These are phyloP conservation scores for Linum usitatissimum DNA, from an alignment of 345 rosid genomes.

Conservation along the genomic window DNA sequence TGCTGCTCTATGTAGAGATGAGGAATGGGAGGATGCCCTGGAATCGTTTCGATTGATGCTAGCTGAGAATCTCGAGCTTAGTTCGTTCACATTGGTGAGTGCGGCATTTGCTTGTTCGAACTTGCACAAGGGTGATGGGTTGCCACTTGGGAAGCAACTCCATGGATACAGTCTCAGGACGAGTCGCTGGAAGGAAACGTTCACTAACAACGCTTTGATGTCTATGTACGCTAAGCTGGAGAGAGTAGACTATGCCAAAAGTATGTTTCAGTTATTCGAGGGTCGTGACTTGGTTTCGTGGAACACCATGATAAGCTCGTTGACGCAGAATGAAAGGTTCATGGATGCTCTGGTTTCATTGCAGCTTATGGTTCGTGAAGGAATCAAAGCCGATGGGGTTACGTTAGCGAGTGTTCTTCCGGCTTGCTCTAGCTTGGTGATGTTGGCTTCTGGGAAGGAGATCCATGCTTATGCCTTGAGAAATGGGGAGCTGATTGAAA, in stretches of 20 bases:
- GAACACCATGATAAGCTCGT: constrained; percentile 68
- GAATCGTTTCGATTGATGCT: constrained; percentile 56
- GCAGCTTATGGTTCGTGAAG: constrained; percentile 41
- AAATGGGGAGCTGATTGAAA: constrained; percentile 42
- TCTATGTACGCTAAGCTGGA: constrained; percentile 73
- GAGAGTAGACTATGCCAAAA: constrained; percentile 30
- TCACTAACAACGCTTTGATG: constrained; percentile 65
- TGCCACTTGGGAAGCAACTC: constrained; percentile 63
- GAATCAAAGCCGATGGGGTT: constrained; percentile 62
- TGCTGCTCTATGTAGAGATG: constrained; percentile 45
- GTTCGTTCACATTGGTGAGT: constrained; percentile 80
- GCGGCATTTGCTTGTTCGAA: constrained; percentile 64
- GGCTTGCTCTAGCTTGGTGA: constrained; percentile 61
- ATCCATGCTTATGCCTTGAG: constrained; percentile 74
- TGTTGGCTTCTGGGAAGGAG: constrained; percentile 55
- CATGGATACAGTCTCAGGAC: constrained; percentile 55
- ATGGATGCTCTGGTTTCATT: constrained; percentile 46
- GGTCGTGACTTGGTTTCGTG: constrained; percentile 73
- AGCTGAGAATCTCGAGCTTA: constrained; percentile 44
- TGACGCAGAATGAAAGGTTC: constrained; percentile 53
- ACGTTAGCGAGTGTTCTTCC: constrained; percentile 84
- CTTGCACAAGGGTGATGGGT: constrained; percentile 28
- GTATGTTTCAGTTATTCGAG: constrained; percentile 37
- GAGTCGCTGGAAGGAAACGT: constrained; percentile 42
- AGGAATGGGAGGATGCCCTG: constrained; percentile 62